phyloP scores from a whole-genome alignment of 805 yeast genomes.

The Cyberlindnera lachancei region DNA sequence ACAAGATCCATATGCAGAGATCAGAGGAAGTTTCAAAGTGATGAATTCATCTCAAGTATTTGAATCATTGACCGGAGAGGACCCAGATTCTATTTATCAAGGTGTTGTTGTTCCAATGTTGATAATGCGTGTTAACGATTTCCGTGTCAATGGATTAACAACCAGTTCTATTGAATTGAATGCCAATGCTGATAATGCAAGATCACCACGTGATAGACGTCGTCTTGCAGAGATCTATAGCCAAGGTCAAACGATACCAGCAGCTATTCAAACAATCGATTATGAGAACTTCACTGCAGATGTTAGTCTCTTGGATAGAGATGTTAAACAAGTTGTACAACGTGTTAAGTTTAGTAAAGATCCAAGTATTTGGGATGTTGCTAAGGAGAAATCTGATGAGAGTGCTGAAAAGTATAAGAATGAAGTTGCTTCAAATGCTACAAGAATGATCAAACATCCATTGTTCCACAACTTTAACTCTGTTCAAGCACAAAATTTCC shows the following conservation, averaged over 20 bases:
- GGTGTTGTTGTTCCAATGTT: slow-evolving; percentile 74
- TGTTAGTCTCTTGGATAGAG: slow-evolving; percentile 62
- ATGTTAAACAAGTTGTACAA: slow-evolving; percentile 43
- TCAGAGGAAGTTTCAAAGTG: slow-evolving; percentile 62
- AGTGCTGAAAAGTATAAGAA: slow-evolving; percentile 52
- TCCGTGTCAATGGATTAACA: slow-evolving; percentile 36
- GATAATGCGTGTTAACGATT: slow-evolving; percentile 51
- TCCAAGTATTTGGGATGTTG: slow-evolving; percentile 71
- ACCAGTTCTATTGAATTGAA: slow-evolving; percentile 56
- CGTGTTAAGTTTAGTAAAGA: slow-evolving; percentile 34
- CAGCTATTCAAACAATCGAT: slow-evolving; percentile 63
- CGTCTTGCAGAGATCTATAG: slow-evolving; percentile 38
- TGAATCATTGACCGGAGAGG: slow-evolving; percentile 85
- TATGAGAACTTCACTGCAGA: slow-evolving; percentile 70
- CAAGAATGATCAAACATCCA: slow-evolving; percentile 85
- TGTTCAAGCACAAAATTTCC: slow-evolving; percentile 84
- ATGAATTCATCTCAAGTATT: slow-evolving; percentile 69
- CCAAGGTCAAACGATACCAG: slow-evolving; percentile 81
- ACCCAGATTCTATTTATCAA: slow-evolving; percentile 53
- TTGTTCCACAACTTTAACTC: slow-evolving; percentile 77
- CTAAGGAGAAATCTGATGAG: slow-evolving; percentile 61
- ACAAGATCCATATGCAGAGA: slow-evolving; percentile 80
- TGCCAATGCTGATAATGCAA: slow-evolving; percentile 38
- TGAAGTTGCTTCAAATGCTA: slow-evolving; percentile 57
- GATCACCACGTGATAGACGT: slow-evolving; percentile 28